Evolutionary conservation across 176 grass and related monocot genomes (phyloP).

Genomic region (Ensete ventricosum): DNA sequence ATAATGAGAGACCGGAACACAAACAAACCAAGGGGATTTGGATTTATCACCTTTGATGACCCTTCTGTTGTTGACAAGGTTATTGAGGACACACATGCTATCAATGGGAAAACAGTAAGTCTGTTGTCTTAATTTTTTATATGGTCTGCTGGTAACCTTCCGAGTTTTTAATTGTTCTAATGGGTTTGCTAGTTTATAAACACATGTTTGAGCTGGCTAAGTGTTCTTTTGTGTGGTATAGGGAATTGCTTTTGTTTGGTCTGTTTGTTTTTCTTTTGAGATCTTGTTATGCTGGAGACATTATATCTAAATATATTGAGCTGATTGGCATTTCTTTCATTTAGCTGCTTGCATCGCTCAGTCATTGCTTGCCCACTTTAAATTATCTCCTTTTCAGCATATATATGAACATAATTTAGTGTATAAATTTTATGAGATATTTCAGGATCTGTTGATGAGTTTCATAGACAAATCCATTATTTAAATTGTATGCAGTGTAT

Average conservation of each 20-base stretch:
- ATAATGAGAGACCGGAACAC: conserved; percentile 89
- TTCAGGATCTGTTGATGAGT: neutral
- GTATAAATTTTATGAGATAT: neutral
- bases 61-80: conserved; percentile 68
- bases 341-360: no score
- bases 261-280: neutral
- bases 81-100: conserved; percentile 65
- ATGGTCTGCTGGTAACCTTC: neutral
- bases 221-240: neutral
- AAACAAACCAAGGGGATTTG: conserved; percentile 79
- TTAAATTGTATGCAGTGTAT: no score
- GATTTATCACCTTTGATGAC: conserved; percentile 84
- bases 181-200: neutral
- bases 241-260: neutral
- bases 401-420: neutral
- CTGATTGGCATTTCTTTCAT: neutral
- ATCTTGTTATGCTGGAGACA: no score
- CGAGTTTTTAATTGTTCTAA: neutral
- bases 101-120: conserved; percentile 85
- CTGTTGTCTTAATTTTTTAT: neutral
- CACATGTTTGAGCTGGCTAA: neutral
- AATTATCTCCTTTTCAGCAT: no score
- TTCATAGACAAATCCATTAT: no score
- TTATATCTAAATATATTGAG: neutral
- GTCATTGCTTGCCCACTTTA: neutral